Evolutionary conservation across 2,329 filamentous ascomycete species (phyloP).

Genomic region (Ophiosphaerella korrae): DNA sequence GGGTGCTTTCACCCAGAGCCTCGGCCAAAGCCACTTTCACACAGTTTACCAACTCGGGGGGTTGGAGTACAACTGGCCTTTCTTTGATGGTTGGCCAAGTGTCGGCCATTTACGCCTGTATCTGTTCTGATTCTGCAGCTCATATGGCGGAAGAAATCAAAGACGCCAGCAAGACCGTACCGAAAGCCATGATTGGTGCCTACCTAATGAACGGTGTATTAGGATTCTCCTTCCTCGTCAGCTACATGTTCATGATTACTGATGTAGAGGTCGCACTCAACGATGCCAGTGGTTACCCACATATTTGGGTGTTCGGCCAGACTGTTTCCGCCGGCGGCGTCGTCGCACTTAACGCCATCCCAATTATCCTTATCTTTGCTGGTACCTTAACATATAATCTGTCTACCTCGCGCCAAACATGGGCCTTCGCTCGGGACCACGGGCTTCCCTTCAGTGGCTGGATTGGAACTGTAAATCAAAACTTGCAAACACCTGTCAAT

Average conservation of each 20-base stretch:
- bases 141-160: constrained; percentile 53
- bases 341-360: constrained; percentile 37
- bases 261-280: constrained; percentile 35
- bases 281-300: constrained; percentile 38
- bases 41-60: constrained; percentile 44
- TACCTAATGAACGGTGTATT: constrained; percentile 48
- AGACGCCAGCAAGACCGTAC: constrained; percentile 49
- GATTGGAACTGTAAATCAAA: constrained; percentile 33
- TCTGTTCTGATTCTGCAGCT: constrained; percentile 48
- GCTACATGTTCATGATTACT: constrained; percentile 43
- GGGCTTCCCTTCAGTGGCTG: constrained; percentile 41
- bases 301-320: constrained; percentile 43
- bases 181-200: constrained; percentile 49
- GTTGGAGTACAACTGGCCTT: constrained; percentile 47
- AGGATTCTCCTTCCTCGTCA: constrained; percentile 42
- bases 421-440: constrained; percentile 44
- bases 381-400: constrained; percentile 39
- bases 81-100: constrained; percentile 50
- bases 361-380: constrained; percentile 37
- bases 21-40: constrained; percentile 40
- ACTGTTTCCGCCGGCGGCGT: constrained; percentile 34
- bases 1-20: constrained; percentile 39
- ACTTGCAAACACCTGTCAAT: constrained; percentile 37
- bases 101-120: constrained; percentile 43
- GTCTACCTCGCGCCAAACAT: constrained; percentile 42